Evolutionary conservation across 495 filamentous ascomycete species (phyloP).

Genomic region (Parmelia sp.): DNA sequence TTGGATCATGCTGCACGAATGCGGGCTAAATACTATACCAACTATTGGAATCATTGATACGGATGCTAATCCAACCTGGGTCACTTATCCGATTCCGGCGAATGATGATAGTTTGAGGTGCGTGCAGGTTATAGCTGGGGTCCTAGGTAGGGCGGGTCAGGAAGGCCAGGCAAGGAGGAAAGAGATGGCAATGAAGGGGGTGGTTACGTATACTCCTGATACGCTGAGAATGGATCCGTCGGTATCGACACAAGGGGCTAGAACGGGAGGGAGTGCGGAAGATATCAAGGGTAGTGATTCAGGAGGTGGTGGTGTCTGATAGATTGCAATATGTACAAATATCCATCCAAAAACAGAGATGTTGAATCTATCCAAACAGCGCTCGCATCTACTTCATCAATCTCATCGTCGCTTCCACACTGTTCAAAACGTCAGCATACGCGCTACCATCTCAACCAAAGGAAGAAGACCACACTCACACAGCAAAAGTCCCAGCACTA

Average conservation of each 20-base stretch:
- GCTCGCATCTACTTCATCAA: conserved; percentile 12
- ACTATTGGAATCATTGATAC: conserved; percentile 96
- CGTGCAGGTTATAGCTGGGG: conserved; percentile 72
- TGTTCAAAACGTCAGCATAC: background rate
- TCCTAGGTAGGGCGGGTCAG: conserved; percentile 78
- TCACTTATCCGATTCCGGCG: conserved; percentile 93
- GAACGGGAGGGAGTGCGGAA: conserved; percentile 5
- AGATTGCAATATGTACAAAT: conserved; percentile 10
- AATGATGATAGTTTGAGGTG: conserved; percentile 93
- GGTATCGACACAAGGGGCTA: background rate
- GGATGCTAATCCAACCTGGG: conserved; percentile 83
- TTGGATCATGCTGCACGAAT: conserved; percentile 82
- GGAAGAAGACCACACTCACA: conserved; percentile 32
- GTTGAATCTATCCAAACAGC: background rate
- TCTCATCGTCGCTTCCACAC: conserved; percentile 26
- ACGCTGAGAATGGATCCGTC: background rate
- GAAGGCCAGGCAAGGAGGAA: conserved; percentile 62
- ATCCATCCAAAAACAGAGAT: background rate
- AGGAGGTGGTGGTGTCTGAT: background rate
- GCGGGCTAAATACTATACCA: conserved; percentile 76
- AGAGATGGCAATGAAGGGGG: conserved; percentile 52
- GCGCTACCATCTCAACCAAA: background rate
- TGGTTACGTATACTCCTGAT: conserved; percentile 47
- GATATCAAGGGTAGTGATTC: conserved; percentile 9
- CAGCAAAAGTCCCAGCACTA: conserved; percentile 91